Conservation (phyloP, 2,329 filamentous ascomycete genomes). For the Trichoderma sp. region DNA sequence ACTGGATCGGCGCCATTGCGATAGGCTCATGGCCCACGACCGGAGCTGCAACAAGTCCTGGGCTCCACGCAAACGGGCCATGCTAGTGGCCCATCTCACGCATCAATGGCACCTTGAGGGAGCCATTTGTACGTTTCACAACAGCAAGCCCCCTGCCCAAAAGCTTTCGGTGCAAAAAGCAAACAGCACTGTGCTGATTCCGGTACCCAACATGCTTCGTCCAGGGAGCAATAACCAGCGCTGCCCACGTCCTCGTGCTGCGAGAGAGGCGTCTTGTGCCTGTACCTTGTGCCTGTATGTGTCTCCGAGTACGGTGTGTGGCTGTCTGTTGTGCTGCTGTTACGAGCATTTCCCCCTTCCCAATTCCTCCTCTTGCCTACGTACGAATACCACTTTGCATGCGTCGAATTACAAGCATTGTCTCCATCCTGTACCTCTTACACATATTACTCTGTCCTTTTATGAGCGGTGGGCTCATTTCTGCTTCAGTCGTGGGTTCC, state of each 20-base stretch:
- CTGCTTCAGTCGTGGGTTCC: neutral
- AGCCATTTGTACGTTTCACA: constrained; percentile 16
- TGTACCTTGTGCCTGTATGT: neutral
- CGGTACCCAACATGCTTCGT: neutral
- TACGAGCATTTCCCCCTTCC: neutral
- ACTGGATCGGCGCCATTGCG: neutral
- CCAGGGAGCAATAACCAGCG: neutral
- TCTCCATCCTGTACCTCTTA: neutral
- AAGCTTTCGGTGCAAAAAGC: neutral
- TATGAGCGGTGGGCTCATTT: constrained; percentile 13
- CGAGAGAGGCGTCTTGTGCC: neutral
- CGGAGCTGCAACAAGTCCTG: neutral
- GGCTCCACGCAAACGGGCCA: neutral
- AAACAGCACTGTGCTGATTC: neutral
- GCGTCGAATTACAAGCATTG: neutral
- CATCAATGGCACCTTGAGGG: constrained; percentile 13
- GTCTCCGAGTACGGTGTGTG: neutral
- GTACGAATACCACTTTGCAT: neutral
- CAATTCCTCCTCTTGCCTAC: neutral
- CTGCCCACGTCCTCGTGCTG: neutral
- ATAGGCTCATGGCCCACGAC: neutral
- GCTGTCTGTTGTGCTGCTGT: constrained; percentile 3
- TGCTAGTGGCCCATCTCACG: constrained; percentile 5
- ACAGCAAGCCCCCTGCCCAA: constrained; percentile 8
- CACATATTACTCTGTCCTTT: neutral